These are phyloP conservation scores for Quercus aquifolioides DNA, from an alignment of 306 rosid genomes.

Conservation along the genomic window DNA sequence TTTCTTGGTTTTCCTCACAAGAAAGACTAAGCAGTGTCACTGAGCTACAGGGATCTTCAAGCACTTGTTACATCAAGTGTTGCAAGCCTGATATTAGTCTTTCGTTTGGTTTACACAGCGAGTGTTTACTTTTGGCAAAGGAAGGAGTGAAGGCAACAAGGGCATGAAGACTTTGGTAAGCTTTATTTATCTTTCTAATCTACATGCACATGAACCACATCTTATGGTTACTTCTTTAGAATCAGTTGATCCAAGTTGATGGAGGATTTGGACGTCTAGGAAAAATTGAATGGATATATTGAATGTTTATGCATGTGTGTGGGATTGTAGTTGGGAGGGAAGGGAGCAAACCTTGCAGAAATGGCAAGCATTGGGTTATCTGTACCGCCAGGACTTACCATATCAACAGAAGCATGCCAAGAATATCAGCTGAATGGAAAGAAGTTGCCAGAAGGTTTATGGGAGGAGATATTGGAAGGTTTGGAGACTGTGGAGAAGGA, in stretches of 20 bases:
- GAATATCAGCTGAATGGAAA: slow-evolving; percentile 75
- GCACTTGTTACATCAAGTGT: background rate
- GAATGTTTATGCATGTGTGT: background rate
- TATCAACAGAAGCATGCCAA: slow-evolving; percentile 96
- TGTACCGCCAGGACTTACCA: slow-evolving; percentile 94
- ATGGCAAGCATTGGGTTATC: slow-evolving; percentile 93
- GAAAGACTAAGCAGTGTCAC: no score
- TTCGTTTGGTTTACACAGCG: slow-evolving; percentile 47
- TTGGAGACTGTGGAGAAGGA: slow-evolving; percentile 56
- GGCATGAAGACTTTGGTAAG: slow-evolving; percentile 92
- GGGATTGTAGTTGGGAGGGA: slow-evolving; percentile 77
- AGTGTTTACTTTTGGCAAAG: slow-evolving; percentile 92
- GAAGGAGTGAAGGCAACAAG: slow-evolving; percentile 88
- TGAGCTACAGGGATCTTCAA: no score
- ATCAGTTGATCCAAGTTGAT: background rate
- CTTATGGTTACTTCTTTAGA: background rate
- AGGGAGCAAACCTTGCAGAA: slow-evolving; percentile 97
- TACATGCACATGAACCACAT: background rate
- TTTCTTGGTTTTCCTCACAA: no score
- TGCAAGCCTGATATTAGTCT: slow-evolving; percentile 11
- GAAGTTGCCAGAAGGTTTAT: slow-evolving; percentile 55
- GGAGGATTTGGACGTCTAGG: background rate
- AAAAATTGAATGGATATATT: background rate
- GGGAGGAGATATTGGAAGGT: slow-evolving; percentile 86
- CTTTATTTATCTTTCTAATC: slow-evolving; percentile 9